These are phyloP conservation scores for Gossypium schwendimanii DNA, from an alignment of 441 rosid genomes.

Conservation along the genomic window DNA sequence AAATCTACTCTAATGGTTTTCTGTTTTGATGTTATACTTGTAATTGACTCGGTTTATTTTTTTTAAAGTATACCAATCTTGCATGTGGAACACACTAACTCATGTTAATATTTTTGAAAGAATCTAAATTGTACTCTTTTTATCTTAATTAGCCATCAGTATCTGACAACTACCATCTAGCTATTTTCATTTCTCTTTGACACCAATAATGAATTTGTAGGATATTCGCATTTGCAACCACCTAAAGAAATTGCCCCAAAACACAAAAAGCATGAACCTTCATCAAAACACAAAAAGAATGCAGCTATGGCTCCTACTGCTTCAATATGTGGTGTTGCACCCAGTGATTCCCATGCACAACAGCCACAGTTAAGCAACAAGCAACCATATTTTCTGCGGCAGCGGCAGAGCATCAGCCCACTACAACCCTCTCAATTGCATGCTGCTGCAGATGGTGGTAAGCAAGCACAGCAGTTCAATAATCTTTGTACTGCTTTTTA, in stretches of 20 bases:
- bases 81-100: background rate
- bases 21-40: background rate
- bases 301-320: slow-evolving; percentile 1
- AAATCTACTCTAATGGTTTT: background rate
- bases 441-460: slow-evolving; percentile 8
- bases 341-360: background rate
- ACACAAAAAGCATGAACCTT: slow-evolving; percentile 1
- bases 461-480: background rate
- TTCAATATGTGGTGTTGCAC: background rate
- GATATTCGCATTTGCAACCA: background rate
- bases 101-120: background rate
- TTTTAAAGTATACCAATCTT: background rate
- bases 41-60: background rate
- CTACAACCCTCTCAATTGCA: slow-evolving; percentile 9
- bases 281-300: background rate
- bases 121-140: background rate
- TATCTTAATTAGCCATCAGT: background rate
- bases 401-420: background rate
- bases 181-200: slow-evolving; percentile 5
- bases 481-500: background rate
- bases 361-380: slow-evolving; percentile 10
- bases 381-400: slow-evolving; percentile 10
- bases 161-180: background rate
- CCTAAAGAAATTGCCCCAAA: background rate
- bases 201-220: background rate